Conservation (phyloP, 805 yeast species). For the Yamadazyma phyllophila region DNA sequence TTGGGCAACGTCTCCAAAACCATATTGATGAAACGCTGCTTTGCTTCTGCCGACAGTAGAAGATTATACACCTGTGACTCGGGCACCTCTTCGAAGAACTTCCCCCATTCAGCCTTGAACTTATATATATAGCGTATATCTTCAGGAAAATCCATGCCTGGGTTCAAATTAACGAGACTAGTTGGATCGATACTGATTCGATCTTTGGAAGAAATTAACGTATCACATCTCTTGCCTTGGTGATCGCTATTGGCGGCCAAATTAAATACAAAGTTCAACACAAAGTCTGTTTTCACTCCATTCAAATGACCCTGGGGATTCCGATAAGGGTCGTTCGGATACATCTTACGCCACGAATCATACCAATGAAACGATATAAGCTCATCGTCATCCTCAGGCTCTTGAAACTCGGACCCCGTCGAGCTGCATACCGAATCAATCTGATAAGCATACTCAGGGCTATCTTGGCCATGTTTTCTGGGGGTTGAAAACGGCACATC, state of each 20-base stretch:
- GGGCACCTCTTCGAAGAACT: too few species aligned
- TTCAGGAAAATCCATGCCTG: background rate
- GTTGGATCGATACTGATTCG: background rate
- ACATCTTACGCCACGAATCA: background rate
- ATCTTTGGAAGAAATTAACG: background rate
- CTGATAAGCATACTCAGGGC: background rate
- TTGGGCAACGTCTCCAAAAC: background rate
- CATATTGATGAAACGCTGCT: background rate
- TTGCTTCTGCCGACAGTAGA: background rate
- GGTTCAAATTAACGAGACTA: background rate
- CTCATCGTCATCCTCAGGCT: background rate
- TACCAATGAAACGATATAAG: background rate
- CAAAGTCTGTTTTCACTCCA: background rate
- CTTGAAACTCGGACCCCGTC: background rate
- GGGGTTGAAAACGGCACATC: too few species aligned
- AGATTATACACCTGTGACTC: background rate
- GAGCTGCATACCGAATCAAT: background rate
- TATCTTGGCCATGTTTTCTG: background rate
- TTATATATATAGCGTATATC: background rate
- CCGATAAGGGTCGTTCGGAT: background rate
- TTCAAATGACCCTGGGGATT: background rate
- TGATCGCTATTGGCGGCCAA: background rate
- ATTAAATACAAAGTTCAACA: background rate
- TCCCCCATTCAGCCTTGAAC: background rate
- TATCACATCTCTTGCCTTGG: background rate